Conservation (phyloP, 2,329 filamentous ascomycete species). For the Fusarium equiseti region DNA sequence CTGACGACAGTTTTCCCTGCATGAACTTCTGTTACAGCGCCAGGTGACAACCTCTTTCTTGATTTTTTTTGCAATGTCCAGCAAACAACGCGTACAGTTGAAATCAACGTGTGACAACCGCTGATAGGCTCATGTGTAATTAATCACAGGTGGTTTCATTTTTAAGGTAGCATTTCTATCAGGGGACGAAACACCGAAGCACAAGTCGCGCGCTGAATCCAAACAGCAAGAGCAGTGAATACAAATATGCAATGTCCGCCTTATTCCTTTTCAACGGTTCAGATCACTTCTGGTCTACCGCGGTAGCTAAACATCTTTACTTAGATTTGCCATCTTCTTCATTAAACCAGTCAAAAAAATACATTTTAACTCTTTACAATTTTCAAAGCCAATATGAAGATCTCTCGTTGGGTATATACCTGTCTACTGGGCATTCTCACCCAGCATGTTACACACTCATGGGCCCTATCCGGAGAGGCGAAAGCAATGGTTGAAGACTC, state of each 20-base stretch:
- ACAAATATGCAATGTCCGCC: conserved; percentile 15
- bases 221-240: neutral
- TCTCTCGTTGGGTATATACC: neutral
- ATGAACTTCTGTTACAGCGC: neutral
- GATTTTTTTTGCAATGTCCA: neutral
- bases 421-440: conserved; percentile 9
- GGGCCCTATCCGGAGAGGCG: conserved; percentile 21
- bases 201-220: neutral
- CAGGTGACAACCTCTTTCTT: neutral
- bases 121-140: conserved; percentile 10
- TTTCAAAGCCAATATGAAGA: conserved; percentile 5
- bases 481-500: conserved; percentile 32
- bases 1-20: neutral
- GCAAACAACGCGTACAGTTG: neutral
- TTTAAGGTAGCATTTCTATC: neutral
- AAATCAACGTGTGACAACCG: neutral
- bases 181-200: neutral
- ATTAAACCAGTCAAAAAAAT: neutral
- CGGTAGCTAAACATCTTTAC: neutral
- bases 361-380: neutral
- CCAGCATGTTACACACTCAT: neutral
- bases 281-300: neutral
- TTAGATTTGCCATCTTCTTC: neutral
- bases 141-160: conserved; percentile 1
- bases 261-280: fast-evolving